Conservation (phyloP, 345 rosid species). For the Abelmoschus esculentus region DNA sequence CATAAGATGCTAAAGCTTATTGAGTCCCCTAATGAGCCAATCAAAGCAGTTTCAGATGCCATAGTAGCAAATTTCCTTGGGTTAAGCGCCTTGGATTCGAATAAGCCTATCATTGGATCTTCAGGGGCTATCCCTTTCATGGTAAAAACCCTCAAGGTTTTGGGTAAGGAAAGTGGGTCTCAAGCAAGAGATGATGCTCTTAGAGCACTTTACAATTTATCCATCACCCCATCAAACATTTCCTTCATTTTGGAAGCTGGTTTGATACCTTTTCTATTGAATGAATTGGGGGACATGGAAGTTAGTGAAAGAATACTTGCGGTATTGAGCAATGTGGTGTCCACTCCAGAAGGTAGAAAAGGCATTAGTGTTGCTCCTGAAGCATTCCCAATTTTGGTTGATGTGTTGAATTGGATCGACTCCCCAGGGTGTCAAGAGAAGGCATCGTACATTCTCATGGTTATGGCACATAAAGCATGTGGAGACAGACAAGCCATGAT, state of each 20-base stretch:
- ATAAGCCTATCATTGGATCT: too few species aligned
- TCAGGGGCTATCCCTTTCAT: too few species aligned
- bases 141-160: neutral
- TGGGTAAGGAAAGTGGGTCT: neutral
- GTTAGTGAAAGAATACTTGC: neutral
- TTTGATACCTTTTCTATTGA: neutral
- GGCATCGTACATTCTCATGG: neutral
- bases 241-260: neutral
- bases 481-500: neutral
- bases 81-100: too few species aligned
- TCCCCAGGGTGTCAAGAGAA: neutral
- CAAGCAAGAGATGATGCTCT: neutral
- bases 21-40: too few species aligned
- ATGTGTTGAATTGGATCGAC: neutral
- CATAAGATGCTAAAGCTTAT: too few species aligned
- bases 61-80: too few species aligned
- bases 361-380: neutral
- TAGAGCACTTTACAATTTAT: neutral
- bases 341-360: neutral
- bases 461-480: neutral
- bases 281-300: neutral
- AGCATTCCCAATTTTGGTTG: neutral
- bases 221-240: neutral
- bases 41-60: too few species aligned
- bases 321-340: neutral